A percentile compares a stretch with the other conserved stretches of the same genome.
phyloP scores from a whole-genome alignment of 1,284 basidiomycete species.

The Stygiomarasmius scandens region DNA sequence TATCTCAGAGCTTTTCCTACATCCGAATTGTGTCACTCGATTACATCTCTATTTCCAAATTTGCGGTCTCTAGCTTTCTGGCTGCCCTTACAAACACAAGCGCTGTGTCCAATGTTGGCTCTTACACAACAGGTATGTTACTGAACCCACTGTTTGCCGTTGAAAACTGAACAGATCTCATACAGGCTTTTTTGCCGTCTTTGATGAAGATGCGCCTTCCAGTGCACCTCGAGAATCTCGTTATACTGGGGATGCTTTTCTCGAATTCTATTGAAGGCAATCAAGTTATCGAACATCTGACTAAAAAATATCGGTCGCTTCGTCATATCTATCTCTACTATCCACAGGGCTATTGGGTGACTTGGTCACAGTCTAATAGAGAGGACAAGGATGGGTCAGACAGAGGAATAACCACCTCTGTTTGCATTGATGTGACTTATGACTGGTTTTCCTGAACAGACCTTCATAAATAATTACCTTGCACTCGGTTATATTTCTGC shows the following conservation, averaged over 20 bases:
- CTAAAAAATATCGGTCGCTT: conserved; percentile 13
- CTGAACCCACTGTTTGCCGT: too few relatives aligned
- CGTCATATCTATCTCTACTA: conserved; percentile 18
- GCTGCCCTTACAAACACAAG: conserved; percentile 14
- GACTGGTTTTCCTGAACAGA: conserved; percentile 10
- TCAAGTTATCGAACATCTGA: conserved; percentile 16
- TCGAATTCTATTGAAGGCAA: conserved; percentile 15
- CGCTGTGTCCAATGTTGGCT: conserved; percentile 17
- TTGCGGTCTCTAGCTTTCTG: conserved; percentile 17
- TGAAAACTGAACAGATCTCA: not conserved
- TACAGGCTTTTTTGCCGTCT: conserved; percentile 15
- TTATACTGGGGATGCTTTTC: conserved; percentile 17
- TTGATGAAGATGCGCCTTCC: conserved; percentile 15
- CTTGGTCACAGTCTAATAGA: conserved; percentile 12
- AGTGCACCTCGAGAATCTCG: conserved; percentile 13
- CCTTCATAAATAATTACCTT: too few relatives aligned
- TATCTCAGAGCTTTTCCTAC: conserved; percentile 19
- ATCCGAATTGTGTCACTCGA: conserved; percentile 10
- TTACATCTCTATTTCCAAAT: conserved; percentile 13
- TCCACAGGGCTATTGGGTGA: conserved; percentile 16
- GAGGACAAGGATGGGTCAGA: conserved; percentile 6
- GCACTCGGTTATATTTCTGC: too few relatives aligned
- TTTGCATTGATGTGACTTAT: conserved; percentile 5
- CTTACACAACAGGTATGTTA: conserved; percentile 17
- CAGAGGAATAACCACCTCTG: conserved; percentile 6